These are phyloP conservation scores for Rhodomyrtus tomentosa DNA, from an alignment of 345 rosid genomes.

Conservation along the genomic window DNA sequence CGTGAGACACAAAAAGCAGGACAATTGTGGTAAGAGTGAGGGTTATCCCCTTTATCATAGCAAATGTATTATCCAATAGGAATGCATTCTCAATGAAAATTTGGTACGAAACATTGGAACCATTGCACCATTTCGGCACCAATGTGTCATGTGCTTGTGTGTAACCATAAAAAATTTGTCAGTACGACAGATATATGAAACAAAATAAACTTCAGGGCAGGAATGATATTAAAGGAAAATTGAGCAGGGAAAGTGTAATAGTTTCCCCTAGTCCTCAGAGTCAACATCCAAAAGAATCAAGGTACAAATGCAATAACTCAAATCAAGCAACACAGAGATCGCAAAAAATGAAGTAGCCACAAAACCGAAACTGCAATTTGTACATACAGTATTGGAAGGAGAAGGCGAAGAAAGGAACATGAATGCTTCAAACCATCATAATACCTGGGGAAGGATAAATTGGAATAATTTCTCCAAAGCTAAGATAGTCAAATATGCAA, in stretches of 20 bases:
- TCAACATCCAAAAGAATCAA: not conserved
- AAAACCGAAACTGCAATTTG: not conserved
- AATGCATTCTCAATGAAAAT: not conserved
- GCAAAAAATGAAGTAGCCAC: not conserved
- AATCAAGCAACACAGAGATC: not conserved
- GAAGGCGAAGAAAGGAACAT: not conserved
- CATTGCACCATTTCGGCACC: not conserved
- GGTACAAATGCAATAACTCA: not conserved
- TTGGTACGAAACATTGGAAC: not conserved
- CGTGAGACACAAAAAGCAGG: not conserved
- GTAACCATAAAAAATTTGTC: not conserved
- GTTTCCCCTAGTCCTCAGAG: not conserved
- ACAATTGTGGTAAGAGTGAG: not conserved
- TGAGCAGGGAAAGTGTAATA: not conserved
- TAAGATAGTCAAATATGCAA: not conserved
- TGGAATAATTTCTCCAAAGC: not conserved
- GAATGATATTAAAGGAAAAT: not conserved
- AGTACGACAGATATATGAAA: not conserved
- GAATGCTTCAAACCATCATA: not conserved
- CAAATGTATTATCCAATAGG: not conserved
- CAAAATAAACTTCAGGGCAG: not conserved
- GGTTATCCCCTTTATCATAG: not conserved
- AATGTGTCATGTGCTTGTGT: not conserved
- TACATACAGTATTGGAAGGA: not conserved
- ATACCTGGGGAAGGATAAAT: not conserved